phyloP scores from a whole-genome alignment of 1,284 basidiomycete species.

The Ustilago crameri region DNA sequence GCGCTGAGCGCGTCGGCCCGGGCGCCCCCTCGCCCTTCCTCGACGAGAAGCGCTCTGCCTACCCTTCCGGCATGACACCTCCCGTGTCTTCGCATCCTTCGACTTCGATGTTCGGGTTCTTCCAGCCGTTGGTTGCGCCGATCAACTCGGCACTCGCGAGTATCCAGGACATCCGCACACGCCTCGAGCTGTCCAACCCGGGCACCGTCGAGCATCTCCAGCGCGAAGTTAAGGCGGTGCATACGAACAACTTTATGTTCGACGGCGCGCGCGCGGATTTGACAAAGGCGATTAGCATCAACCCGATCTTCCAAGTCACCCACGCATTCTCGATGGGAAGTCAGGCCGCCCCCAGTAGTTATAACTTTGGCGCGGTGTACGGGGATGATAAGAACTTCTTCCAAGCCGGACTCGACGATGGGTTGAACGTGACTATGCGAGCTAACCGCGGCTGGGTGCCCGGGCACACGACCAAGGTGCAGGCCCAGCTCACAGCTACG shows the following conservation, averaged over 20 bases:
- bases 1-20: slow-evolving; percentile 41
- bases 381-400: slow-evolving; percentile 84
- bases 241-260: slow-evolving; percentile 93
- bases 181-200: slow-evolving; percentile 62
- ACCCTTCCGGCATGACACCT: slow-evolving; percentile 42
- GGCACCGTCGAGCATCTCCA: slow-evolving; percentile 65
- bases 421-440: slow-evolving; percentile 87
- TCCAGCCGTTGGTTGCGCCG: slow-evolving; percentile 58
- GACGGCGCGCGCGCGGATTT: slow-evolving; percentile 96
- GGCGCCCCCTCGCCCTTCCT: slow-evolving; percentile 38
- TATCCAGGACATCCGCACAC: slow-evolving; percentile 54
- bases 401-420: slow-evolving; percentile 93
- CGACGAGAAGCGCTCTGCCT: slow-evolving; percentile 46
- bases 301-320: slow-evolving; percentile 96
- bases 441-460: slow-evolving; percentile 89
- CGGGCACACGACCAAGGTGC: slow-evolving; percentile 84
- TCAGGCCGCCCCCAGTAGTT: slow-evolving; percentile 73
- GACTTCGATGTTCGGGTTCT: slow-evolving; percentile 50
- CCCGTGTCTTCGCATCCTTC: slow-evolving; percentile 41
- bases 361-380: slow-evolving; percentile 94
- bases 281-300: slow-evolving; percentile 90
- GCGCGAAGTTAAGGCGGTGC: slow-evolving; percentile 74
- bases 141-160: slow-evolving; percentile 35
- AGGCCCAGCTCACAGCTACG: slow-evolving; percentile 79
- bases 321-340: slow-evolving; percentile 90